Conservation (phyloP, 1,284 basidiomycete genomes). For the Ustilago trichophora region DNA sequence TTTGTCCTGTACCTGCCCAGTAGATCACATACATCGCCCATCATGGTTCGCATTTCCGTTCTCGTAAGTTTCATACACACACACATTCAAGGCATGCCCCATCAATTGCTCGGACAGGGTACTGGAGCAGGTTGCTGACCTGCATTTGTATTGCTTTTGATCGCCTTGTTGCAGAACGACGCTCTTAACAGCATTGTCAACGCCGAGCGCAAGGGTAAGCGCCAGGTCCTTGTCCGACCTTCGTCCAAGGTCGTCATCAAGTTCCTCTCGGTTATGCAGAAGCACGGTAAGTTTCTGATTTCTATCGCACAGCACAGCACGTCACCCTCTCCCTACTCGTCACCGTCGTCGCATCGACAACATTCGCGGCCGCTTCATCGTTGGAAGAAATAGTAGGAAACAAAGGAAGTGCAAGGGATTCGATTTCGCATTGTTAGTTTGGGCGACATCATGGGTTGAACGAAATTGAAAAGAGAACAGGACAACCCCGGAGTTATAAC, state of each 20-base stretch:
- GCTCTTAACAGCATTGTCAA: constrained; percentile 67
- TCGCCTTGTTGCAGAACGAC: constrained; percentile 61
- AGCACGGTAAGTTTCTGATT: constrained; percentile 63
- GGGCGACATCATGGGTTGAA: too few species aligned
- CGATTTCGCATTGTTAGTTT: too few species aligned
- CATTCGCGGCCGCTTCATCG: too few species aligned
- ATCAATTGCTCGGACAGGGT: too few species aligned
- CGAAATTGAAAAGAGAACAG: not conserved
- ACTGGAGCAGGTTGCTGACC: too few species aligned
- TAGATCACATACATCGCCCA: constrained; percentile 57
- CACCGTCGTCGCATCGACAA: too few species aligned
- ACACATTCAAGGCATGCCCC: too few species aligned
- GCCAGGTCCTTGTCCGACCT: constrained; percentile 66
- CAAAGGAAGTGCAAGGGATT: too few species aligned
- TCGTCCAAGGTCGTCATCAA: constrained; percentile 67
- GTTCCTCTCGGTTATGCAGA: constrained; percentile 67
- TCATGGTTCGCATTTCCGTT: constrained; percentile 65
- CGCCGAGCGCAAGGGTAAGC: constrained; percentile 67
- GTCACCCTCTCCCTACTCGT: not conserved
- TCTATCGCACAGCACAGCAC: constrained; percentile 2
- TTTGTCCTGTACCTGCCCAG: constrained; percentile 53
- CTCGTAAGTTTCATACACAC: constrained; percentile 52
- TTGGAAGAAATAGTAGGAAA: too few species aligned
- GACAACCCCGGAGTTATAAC: constrained; percentile 62
- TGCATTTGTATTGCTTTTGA: too few species aligned